Conservation (phyloP, 768 basidiomycete species). For the Tylopilus sp. region DNA sequence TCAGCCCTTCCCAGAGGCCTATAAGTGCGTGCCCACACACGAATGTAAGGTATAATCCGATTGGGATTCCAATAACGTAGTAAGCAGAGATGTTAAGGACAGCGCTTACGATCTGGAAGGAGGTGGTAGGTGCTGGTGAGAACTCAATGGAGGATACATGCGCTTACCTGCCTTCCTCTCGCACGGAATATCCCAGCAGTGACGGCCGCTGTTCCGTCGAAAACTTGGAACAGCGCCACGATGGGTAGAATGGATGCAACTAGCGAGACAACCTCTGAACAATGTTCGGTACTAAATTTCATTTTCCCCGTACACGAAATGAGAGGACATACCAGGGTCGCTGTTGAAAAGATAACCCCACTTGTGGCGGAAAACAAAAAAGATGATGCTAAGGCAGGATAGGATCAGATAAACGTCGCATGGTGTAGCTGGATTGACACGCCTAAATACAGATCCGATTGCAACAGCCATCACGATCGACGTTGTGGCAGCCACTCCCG, state of each 20-base stretch:
- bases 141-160: background rate
- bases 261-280: constrained; percentile 40
- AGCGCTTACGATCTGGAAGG: constrained; percentile 61
- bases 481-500: constrained; percentile 61
- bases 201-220: constrained; percentile 72
- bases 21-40: constrained; percentile 49
- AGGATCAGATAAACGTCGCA: background rate
- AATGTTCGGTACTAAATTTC: background rate
- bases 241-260: constrained; percentile 70
- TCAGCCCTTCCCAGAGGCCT: constrained; percentile 86
- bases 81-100: constrained; percentile 62
- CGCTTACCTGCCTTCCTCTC: constrained; percentile 64
- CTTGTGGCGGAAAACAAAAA: constrained; percentile 58
- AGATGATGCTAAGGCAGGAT: constrained; percentile 40
- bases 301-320: background rate
- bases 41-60: constrained; percentile 79
- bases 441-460: constrained; percentile 63
- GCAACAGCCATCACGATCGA: constrained; percentile 63
- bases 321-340: constrained; percentile 47
- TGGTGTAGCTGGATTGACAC: background rate
- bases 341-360: constrained; percentile 78
- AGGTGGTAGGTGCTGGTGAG: background rate
- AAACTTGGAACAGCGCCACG: constrained; percentile 79
- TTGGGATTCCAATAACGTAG: constrained; percentile 79
- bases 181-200: constrained; percentile 79